Base-by-base conservation (phyloP, 2,329 filamentous ascomycete species). In the Talaromyces pinophilus region DNA sequence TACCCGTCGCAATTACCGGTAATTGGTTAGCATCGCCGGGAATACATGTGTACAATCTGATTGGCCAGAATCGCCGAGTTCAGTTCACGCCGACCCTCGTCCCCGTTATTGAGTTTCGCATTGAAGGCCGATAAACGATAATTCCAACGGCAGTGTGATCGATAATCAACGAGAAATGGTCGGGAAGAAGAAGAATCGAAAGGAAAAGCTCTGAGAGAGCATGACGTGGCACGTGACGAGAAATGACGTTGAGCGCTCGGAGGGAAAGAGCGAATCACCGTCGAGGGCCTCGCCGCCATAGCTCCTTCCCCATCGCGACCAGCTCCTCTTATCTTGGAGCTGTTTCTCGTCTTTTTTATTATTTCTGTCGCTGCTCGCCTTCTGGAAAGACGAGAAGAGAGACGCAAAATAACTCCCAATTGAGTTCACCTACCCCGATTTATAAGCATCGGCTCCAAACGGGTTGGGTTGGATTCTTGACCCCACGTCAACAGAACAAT, bases 221-320 rank as follows among this genome's bases (percentile, higher is more conserved):
- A 52, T 62, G 60, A 62, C 60, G 46, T 11, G 30, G 60, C 61
- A 63, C 61, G 61, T 63, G 61, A 63, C 15, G 17, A 30, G 48
- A 17, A 17, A 63, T 63, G 48, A 63, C 61, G 61, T 63, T 44
- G 48, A 33, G 46, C 1, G 48, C 61, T 63, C 61, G 61, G 61
- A 55, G 61, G 19, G 25, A 55, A 55, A 17, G 35, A 55, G 61
- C 61, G 42, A 63, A 63, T 63, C 61, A 63, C 11, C 48, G 35
- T 52, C 17, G 48, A 17, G 22, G 7, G 25, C 22, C 38, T 42
- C 61, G 61, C 61, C 61, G 61, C 35, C 54, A 57, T 50, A 54
- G 25, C 25, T 38, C 15, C 48, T 63, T 63, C 61, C 35, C 13
- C 48, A 19, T 17, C 48, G 44, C n/a, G n/a, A 62, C 33, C 54